phyloP scores from a whole-genome alignment of 139 green algal genomes.

The Micractinium sp. region DNA sequence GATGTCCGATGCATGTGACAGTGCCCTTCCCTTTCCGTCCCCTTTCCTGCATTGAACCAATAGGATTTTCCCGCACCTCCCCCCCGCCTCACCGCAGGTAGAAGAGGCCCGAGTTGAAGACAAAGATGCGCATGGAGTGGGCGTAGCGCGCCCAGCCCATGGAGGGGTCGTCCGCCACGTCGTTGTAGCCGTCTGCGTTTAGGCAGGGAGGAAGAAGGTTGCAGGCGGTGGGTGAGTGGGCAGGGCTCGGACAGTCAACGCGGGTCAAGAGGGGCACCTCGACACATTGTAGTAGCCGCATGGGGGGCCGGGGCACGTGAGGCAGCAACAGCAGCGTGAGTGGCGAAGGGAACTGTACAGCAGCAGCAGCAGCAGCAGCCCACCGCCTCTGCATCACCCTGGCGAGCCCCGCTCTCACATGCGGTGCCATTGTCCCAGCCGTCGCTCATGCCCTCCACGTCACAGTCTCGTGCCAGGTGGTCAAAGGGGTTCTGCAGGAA shows the following conservation, averaged over 20 bases:
- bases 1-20: too few relatives aligned
- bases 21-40: too few relatives aligned
- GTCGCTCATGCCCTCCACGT: conserved; percentile 80
- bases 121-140: conserved; percentile 85
- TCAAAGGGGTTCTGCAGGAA: conserved; percentile 77
- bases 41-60: too few relatives aligned
- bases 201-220: background rate
- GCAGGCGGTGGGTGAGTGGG: too few relatives aligned
- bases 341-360: too few relatives aligned
- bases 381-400: background rate
- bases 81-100: conserved; percentile 54
- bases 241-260: too few relatives aligned
- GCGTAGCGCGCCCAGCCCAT: conserved; percentile 84
- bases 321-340: too few relatives aligned
- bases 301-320: too few relatives aligned
- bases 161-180: conserved; percentile 67
- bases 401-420: conserved; percentile 46
- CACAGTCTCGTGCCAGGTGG: conserved; percentile 71
- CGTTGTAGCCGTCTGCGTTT: conserved; percentile 50
- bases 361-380: background rate
- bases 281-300: too few relatives aligned
- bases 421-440: conserved; percentile 77
- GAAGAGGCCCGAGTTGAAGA: conserved; percentile 80
- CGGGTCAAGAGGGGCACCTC: background rate
- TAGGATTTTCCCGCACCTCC: too few relatives aligned